phyloP scores from a whole-genome alignment of 345 rosid species.

The Bruguiera parviflora region DNA sequence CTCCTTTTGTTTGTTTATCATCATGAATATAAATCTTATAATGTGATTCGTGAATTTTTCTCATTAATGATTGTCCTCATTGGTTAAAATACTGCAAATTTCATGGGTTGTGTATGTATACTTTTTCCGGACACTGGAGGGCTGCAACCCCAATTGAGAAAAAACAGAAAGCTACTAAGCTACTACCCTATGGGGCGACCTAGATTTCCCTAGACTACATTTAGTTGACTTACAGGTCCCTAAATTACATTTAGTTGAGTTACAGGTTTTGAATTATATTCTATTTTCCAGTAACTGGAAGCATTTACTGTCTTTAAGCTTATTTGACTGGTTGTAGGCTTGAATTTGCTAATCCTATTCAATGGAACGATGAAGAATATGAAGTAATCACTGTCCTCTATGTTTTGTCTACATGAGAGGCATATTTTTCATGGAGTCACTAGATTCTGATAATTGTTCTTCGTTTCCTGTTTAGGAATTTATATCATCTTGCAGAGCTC shows the following conservation, averaged over 20 bases:
- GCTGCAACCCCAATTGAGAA: too few species aligned
- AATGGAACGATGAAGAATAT: background rate
- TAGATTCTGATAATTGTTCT: constrained; percentile 5
- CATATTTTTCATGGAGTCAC: background rate
- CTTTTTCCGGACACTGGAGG: too few species aligned
- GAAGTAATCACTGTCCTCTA: background rate
- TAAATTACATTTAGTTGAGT: background rate
- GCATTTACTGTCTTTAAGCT: background rate
- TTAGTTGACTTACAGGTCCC: background rate
- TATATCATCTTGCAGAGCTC: constrained; percentile 44
- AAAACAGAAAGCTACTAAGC: too few species aligned
- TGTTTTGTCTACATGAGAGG: background rate
- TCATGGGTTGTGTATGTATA: background rate
- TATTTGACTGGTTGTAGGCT: background rate
- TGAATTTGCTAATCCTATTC: background rate
- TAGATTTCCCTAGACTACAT: background rate
- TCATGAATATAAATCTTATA: background rate
- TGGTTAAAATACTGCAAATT: background rate
- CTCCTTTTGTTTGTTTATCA: background rate
- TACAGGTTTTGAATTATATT: background rate
- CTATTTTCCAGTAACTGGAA: background rate
- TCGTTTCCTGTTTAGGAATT: constrained; percentile 46
- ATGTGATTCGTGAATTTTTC: background rate
- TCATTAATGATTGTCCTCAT: background rate
- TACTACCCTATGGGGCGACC: background rate